Conservation (phyloP, 148 eudicot species). For the Nepenthes gracilis region DNA sequence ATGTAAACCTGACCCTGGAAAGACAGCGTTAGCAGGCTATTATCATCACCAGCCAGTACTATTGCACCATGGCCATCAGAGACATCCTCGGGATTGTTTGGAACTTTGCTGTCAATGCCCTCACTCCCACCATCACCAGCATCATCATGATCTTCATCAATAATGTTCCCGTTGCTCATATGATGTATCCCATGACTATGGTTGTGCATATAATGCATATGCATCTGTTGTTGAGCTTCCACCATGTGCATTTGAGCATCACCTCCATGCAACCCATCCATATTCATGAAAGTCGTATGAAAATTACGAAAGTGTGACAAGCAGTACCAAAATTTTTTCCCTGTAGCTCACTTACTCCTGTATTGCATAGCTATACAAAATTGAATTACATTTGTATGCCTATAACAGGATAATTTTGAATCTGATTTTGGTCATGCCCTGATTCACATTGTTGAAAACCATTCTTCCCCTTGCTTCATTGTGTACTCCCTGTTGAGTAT, state of each 20-base stretch:
- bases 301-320: neutral
- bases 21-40: slow-evolving; percentile 62
- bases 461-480: no score
- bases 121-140: slow-evolving; percentile 21
- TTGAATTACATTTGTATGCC: no score
- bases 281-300: slow-evolving; percentile 4
- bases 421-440: no score
- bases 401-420: no score
- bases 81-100: slow-evolving; percentile 27
- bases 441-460: no score
- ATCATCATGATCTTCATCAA: slow-evolving; percentile 42
- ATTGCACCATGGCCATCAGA: slow-evolving; percentile 30
- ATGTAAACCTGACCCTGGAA: slow-evolving; percentile 73
- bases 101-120: slow-evolving; percentile 39
- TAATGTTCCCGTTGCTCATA: slow-evolving; percentile 35
- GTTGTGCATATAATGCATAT: slow-evolving; percentile 39
- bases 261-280: slow-evolving; percentile 30
- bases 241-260: slow-evolving; percentile 23
- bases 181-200: slow-evolving; percentile 42
- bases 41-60: slow-evolving; percentile 23
- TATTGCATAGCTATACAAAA: no score
- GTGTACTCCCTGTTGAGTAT: no score
- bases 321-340: no score
- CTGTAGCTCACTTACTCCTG: no score
- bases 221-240: slow-evolving; percentile 26